These are phyloP conservation scores for Odontarrhena argentea DNA, from an alignment of 345 rosid species.

Conservation along the genomic window DNA sequence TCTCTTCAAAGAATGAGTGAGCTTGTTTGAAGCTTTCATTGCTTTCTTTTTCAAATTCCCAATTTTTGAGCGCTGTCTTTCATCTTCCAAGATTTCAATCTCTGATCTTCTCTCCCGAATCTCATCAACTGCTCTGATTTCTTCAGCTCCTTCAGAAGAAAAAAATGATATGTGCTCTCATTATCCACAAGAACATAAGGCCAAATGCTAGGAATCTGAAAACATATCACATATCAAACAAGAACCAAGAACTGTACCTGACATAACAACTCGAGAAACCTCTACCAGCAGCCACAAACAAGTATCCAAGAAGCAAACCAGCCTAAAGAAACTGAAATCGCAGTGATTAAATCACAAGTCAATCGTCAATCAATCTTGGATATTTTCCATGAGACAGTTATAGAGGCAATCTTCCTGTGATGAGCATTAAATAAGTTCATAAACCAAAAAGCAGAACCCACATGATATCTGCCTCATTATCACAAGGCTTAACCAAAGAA, in stretches of 20 bases:
- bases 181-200: background rate
- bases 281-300: background rate
- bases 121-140: conserved; percentile 54
- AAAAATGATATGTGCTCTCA: background rate
- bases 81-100: conserved; percentile 78
- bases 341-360: too few species aligned
- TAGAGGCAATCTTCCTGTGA: too few species aligned
- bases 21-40: conserved; percentile 82
- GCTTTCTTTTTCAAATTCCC: conserved; percentile 91
- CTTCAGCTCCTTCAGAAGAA: conserved; percentile 53
- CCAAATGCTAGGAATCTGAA: too few species aligned
- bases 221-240: background rate
- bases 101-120: conserved; percentile 75
- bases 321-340: conserved; percentile 20
- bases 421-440: too few species aligned
- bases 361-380: too few species aligned
- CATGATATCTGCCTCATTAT: too few species aligned
- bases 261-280: conserved; percentile 52
- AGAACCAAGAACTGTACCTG: conserved; percentile 49
- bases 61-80: conserved; percentile 79
- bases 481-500: too few species aligned
- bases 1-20: conserved; percentile 91
- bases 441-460: too few species aligned
- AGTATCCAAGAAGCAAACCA: background rate
- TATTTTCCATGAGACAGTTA: too few species aligned